Percentiles rank a stretch among this genome's conserved stretches.
These are phyloP conservation scores for Eutrema heterophyllum DNA, from an alignment of 345 rosid species.

Conservation along the genomic window DNA sequence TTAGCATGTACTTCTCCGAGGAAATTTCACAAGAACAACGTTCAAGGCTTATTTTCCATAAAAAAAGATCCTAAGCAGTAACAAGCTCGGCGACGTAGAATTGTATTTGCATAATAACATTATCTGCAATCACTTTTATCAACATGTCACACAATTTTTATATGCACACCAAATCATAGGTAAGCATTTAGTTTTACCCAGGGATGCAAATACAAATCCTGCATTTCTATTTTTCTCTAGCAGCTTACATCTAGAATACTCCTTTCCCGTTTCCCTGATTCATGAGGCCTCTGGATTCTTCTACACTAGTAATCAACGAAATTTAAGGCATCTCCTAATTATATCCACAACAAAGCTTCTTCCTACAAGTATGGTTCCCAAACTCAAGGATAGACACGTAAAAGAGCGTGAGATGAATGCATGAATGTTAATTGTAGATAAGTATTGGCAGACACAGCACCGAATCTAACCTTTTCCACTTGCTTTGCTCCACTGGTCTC, in stretches of 20 bases:
- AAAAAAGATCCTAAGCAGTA: background rate
- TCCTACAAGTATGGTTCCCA: background rate
- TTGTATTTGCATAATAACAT: background rate
- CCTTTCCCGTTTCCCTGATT: background rate
- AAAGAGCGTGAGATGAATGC: background rate
- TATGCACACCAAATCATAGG: background rate
- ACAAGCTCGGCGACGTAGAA: background rate
- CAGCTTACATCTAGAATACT: conserved; percentile 1
- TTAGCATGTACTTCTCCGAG: background rate
- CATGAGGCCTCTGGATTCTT: background rate
- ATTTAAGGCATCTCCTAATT: background rate
- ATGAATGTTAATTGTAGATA: background rate
- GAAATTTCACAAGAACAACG: background rate
- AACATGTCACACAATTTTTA: background rate
- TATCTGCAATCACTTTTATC: background rate
- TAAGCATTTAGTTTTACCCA: conserved; percentile 1
- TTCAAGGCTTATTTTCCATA: background rate
- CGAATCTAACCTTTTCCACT: conserved; percentile 84
- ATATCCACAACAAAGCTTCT: background rate
- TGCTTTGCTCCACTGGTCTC: conserved; percentile 93
- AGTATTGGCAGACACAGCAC: conserved; percentile 8
- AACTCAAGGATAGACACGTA: conserved; percentile 13
- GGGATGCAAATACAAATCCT: conserved; percentile 6
- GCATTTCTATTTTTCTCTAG: conserved; percentile 1
- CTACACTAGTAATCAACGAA: background rate